Percentiles rank a stretch among this genome's conserved stretches.
phyloP scores from a whole-genome alignment of 352 stramenopile genomes.

The Globisporangium abappressorium region DNA sequence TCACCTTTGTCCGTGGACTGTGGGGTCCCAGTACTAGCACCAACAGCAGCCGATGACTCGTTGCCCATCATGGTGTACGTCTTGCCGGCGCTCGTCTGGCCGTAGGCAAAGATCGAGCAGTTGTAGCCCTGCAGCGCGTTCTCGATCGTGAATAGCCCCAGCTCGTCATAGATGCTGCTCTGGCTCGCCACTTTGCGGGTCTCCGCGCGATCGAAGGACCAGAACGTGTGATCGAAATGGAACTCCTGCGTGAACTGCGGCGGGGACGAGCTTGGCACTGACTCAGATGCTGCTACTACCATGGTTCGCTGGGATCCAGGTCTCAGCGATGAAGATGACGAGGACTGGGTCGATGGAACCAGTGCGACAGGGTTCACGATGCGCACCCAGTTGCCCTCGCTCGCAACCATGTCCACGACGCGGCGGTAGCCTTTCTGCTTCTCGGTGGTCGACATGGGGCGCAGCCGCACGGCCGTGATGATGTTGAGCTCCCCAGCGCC shows the following conservation, averaged over 20 bases:
- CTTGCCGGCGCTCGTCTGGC: conserved; percentile 70
- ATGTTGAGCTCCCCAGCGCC: conserved; percentile 32
- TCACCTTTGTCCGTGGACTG: neutral
- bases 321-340: neutral
- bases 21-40: conserved; percentile 11
- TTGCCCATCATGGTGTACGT: conserved; percentile 68
- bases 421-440: conserved; percentile 50
- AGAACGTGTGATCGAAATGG: conserved; percentile 67
- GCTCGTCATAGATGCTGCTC: conserved; percentile 48
- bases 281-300: neutral
- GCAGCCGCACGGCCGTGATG: conserved; percentile 70
- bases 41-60: conserved; percentile 4
- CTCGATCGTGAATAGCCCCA: conserved; percentile 55
- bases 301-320: conserved; percentile 2
- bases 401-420: conserved; percentile 56
- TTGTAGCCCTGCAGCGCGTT: conserved; percentile 62
- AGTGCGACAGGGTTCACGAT: conserved; percentile 62
- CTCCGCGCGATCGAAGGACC: conserved; percentile 51
- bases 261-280: conserved; percentile 19
- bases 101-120: conserved; percentile 76
- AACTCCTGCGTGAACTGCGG: conserved; percentile 71
- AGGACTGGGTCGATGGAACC: conserved; percentile 6
- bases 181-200: conserved; percentile 42
- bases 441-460: conserved; percentile 63
- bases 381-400: conserved; percentile 42